Conservation (phyloP, 306 rosid genomes). For the Biancaea sappan region DNA sequence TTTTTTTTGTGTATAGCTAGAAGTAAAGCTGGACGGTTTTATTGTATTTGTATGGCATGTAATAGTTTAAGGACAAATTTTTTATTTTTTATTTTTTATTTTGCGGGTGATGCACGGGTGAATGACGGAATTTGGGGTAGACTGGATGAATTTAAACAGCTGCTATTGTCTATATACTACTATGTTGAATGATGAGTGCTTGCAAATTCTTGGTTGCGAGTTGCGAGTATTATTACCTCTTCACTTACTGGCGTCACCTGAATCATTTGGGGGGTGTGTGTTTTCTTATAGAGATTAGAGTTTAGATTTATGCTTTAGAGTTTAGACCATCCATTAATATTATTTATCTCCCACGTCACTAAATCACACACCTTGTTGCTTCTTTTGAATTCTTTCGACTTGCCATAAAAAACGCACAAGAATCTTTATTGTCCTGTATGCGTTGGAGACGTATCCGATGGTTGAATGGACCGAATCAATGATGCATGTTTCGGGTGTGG, state of each 20-base stretch:
- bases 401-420: too few relatives aligned
- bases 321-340: too few relatives aligned
- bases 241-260: background rate
- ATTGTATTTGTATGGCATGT: slow-evolving; percentile 48
- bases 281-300: too few relatives aligned
- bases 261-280: too few relatives aligned
- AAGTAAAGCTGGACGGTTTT: slow-evolving; percentile 42
- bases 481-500: too few relatives aligned
- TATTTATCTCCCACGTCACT: too few relatives aligned
- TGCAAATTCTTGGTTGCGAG: background rate
- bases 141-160: slow-evolving; percentile 4
- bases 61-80: slow-evolving; percentile 40
- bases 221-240: background rate
- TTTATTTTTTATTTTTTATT: background rate
- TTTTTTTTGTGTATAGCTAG: slow-evolving; percentile 69
- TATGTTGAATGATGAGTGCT: slow-evolving; percentile 18
- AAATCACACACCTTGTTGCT: too few relatives aligned
- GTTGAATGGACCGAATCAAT: too few relatives aligned
- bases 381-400: too few relatives aligned
- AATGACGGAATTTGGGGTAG: background rate
- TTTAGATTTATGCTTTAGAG: too few relatives aligned
- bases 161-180: slow-evolving; percentile 37
- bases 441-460: too few relatives aligned
- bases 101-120: slow-evolving; percentile 22
- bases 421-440: too few relatives aligned